Evolutionary conservation across 2,329 filamentous ascomycete genomes (phyloP).

Genomic region (Fusarium algeriense): DNA sequence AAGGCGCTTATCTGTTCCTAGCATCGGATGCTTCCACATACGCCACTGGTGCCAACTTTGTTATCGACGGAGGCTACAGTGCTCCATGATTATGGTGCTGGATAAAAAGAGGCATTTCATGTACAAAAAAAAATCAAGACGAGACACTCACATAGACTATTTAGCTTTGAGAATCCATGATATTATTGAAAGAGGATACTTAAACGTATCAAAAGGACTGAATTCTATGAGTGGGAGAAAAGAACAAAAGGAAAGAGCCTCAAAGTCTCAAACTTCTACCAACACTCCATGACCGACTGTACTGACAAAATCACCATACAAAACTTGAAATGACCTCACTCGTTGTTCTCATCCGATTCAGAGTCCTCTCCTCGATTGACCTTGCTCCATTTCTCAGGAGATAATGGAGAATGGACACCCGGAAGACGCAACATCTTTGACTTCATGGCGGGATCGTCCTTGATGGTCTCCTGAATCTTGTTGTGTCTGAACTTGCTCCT

Average conservation of each 20-base stretch:
- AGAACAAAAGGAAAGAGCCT: background rate
- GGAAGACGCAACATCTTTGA: background rate
- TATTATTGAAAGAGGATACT: background rate
- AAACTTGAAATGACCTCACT: background rate
- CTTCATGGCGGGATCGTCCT: background rate
- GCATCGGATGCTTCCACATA: constrained; percentile 52
- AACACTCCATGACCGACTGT: background rate
- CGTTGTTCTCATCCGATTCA: background rate
- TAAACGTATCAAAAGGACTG: background rate
- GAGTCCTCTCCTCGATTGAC: background rate
- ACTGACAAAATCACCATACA: background rate
- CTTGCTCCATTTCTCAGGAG: background rate
- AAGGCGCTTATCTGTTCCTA: constrained; percentile 44
- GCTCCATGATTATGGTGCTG: constrained; percentile 29
- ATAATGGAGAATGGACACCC: constrained; percentile 21
- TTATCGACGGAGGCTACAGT: constrained; percentile 50
- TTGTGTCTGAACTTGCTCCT: background rate
- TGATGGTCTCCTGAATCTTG: background rate
- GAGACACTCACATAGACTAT: background rate
- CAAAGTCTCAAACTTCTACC: background rate
- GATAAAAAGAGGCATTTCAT: background rate
- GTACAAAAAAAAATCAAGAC: background rate
- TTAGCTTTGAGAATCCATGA: background rate
- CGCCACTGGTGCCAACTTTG: constrained; percentile 50
- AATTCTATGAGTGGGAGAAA: background rate